These are phyloP conservation scores for Dendrocalamus sinicus DNA, from an alignment of 176 grass and related monocot species.

Conservation along the genomic window DNA sequence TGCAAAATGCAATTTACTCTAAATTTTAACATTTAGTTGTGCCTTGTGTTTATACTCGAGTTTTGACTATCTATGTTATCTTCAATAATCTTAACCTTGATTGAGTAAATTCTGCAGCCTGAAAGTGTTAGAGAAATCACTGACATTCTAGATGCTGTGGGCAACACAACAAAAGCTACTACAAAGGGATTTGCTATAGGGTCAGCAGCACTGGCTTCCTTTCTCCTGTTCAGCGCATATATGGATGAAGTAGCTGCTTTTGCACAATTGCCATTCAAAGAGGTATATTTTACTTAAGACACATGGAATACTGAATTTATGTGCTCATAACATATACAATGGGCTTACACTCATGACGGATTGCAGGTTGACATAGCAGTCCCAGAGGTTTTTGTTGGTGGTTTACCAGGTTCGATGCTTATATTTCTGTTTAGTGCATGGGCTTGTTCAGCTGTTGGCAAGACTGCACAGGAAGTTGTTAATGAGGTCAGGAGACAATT, in stretches of 20 bases:
- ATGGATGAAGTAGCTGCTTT: constrained; percentile 99
- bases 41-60: neutral
- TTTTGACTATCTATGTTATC: constrained; percentile 1
- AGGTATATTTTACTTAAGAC: constrained; percentile 59
- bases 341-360: constrained; percentile 18
- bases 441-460: constrained; percentile 98
- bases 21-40: constrained; percentile 4
- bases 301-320: constrained; percentile 27
- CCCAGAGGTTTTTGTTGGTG: constrained; percentile 96
- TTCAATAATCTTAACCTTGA: constrained; percentile 16
- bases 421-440: constrained; percentile 99
- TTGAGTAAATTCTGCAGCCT: constrained; percentile 63
- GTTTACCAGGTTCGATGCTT: constrained; percentile 97
- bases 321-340: constrained; percentile 22
- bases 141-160: constrained; percentile 95
- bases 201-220: constrained; percentile 95
- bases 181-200: constrained; percentile 99
- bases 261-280: constrained; percentile 79
- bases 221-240: constrained; percentile 98
- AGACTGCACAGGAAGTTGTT: constrained; percentile 99
- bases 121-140: constrained; percentile 99
- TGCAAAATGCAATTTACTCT: no score
- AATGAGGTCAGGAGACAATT: constrained; percentile 99
- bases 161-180: constrained; percentile 98
- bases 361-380: constrained; percentile 96